Conservation (phyloP, 1,284 basidiomycete species). For the Tilletia caries region DNA sequence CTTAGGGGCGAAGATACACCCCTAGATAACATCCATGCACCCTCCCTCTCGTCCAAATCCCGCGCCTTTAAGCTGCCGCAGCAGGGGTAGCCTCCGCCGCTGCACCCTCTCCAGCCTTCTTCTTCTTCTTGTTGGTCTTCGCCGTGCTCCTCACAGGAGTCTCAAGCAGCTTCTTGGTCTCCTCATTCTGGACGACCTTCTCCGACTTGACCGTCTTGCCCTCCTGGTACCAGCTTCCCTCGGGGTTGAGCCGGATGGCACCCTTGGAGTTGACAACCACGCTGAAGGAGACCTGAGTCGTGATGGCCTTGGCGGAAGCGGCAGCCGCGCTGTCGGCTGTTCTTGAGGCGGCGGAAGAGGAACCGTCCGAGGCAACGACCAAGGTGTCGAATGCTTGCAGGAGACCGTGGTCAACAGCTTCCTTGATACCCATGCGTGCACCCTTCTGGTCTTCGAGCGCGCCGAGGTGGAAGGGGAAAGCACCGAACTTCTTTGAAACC, state of each 20-base stretch:
- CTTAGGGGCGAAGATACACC: too few relatives aligned
- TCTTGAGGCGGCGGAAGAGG: slow-evolving; percentile 52
- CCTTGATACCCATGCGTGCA: slow-evolving; percentile 88
- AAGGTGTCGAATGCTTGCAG: slow-evolving; percentile 82
- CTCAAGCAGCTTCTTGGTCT: slow-evolving; percentile 21
- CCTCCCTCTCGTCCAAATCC: background rate
- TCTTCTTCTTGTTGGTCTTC: slow-evolving; percentile 17
- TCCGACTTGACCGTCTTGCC: slow-evolving; percentile 77
- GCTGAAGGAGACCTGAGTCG: slow-evolving; percentile 90
- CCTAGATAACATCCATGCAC: too few relatives aligned
- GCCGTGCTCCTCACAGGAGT: slow-evolving; percentile 11
- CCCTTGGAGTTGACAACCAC: slow-evolving; percentile 75
- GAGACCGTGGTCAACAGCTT: slow-evolving; percentile 87
- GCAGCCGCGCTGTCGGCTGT: background rate
- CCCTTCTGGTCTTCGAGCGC: slow-evolving; percentile 91
- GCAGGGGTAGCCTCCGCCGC: background rate
- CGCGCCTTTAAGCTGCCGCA: background rate
- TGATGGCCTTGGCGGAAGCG: slow-evolving; percentile 35
- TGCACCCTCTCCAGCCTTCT: slow-evolving; percentile 11
- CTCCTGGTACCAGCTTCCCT: slow-evolving; percentile 85
- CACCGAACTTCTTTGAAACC: slow-evolving; percentile 93
- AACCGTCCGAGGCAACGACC: slow-evolving; percentile 27
- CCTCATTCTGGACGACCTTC: slow-evolving; percentile 79
- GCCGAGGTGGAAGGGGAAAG: slow-evolving; percentile 96
- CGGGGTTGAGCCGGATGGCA: slow-evolving; percentile 73